Evolutionary conservation across 2,329 filamentous ascomycete genomes (phyloP).

Genomic region (Coniochaeta prunicola): DNA sequence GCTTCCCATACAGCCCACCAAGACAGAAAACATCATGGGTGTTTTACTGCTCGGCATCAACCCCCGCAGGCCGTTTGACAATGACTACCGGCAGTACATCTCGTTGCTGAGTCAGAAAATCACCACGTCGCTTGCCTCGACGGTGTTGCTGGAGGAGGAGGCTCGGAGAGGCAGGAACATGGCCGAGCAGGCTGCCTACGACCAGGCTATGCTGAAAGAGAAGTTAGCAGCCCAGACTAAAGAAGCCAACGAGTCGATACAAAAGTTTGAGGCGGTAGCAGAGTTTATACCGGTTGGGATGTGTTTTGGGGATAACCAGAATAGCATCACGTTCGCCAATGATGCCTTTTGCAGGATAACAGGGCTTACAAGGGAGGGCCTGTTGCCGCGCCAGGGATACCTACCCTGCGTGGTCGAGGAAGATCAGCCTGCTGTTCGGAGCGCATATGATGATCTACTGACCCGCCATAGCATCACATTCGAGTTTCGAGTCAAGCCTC

Average conservation of each 20-base stretch:
- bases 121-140: conserved; percentile 61
- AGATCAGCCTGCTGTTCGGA: conserved; percentile 31
- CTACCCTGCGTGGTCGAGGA: conserved; percentile 38
- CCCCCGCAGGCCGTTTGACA: conserved; percentile 63
- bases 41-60: conserved; percentile 58
- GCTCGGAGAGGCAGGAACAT: conserved; percentile 48
- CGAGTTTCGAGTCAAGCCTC: conserved; percentile 35
- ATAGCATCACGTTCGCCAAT: conserved; percentile 64
- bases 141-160: conserved; percentile 65
- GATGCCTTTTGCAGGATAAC: conserved; percentile 55
- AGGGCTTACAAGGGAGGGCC: conserved; percentile 27
- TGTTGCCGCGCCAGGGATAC: conserved; percentile 22
- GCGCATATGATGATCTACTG: conserved; percentile 33
- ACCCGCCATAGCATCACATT: conserved; percentile 31
- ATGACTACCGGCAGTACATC: conserved; percentile 64
- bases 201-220: conserved; percentile 59
- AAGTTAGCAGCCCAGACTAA: conserved; percentile 52
- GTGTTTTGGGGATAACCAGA: conserved; percentile 59
- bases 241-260: conserved; percentile 46
- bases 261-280: conserved; percentile 62
- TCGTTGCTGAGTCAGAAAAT: conserved; percentile 48
- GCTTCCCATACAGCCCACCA: conserved; percentile 61
- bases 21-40: conserved; percentile 57
- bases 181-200: conserved; percentile 58
- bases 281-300: conserved; percentile 70